Evolutionary conservation across 2,329 filamentous ascomycete species (phyloP).

Genomic region (Daldinia eschscholtzii): DNA sequence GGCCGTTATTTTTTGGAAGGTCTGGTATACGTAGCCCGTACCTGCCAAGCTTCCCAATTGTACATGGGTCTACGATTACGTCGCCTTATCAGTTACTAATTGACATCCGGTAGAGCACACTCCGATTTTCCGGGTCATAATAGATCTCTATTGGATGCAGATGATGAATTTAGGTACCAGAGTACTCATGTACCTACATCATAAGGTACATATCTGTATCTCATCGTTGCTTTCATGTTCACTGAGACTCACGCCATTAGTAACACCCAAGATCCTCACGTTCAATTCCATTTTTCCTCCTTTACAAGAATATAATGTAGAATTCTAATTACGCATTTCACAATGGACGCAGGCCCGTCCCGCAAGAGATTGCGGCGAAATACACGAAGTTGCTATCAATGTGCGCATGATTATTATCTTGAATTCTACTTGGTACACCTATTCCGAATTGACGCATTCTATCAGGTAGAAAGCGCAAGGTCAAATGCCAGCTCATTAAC

Average conservation of each 20-base stretch:
- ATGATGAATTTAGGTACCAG: not conserved
- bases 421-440: not conserved
- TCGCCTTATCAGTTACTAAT: conserved; percentile 7
- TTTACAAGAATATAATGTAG: not conserved
- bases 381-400: conserved; percentile 27
- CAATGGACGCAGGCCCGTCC: conserved; percentile 13
- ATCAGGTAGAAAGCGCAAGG: conserved; percentile 25
- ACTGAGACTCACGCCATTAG: too few relatives aligned
- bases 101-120: conserved; percentile 12
- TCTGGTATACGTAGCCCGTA: conserved; percentile 53
- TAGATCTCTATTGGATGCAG: not conserved
- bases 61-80: conserved; percentile 16
- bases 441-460: not conserved
- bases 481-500: conserved; percentile 25
- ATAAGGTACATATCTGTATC: too few relatives aligned
- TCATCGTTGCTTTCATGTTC: too few relatives aligned
- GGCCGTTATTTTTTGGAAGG: conserved; percentile 34
- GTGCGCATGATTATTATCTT: conserved; percentile 6
- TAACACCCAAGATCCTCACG: not conserved
- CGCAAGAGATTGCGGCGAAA: conserved; percentile 20
- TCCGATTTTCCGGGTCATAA: conserved; percentile 21
- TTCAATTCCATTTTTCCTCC: not conserved
- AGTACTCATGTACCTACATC: too few relatives aligned
- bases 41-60: conserved; percentile 45
- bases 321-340: not conserved